Evolutionary conservation across 345 rosid species (phyloP).

Genomic region (Hirschfeldia incana): DNA sequence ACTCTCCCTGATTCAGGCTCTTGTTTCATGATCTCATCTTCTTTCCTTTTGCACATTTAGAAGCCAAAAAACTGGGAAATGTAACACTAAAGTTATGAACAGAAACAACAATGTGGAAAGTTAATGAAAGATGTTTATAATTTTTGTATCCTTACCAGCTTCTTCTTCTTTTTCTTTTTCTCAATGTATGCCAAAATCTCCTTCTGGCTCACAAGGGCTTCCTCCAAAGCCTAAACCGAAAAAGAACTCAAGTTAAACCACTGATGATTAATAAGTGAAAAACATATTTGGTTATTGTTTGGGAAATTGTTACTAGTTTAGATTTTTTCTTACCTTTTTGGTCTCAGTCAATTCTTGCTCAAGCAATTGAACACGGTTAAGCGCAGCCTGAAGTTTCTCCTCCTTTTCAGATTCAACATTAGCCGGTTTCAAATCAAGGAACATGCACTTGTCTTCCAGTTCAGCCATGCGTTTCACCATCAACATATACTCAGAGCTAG

Average conservation of each 20-base stretch:
- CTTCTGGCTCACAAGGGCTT: slow-evolving; percentile 46
- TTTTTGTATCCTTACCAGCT: slow-evolving; percentile 28
- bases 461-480: slow-evolving; percentile 83
- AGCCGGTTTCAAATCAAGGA: slow-evolving; percentile 46
- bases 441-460: slow-evolving; percentile 62
- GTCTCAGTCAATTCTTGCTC: slow-evolving; percentile 69
- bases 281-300: neutral
- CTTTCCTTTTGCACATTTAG: slow-evolving; percentile 16
- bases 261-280: neutral
- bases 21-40: slow-evolving; percentile 28
- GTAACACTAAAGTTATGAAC: neutral
- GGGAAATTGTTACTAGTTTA: neutral
- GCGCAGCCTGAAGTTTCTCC: slow-evolving; percentile 69
- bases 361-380: slow-evolving; percentile 57
- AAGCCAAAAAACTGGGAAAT: slow-evolving; percentile 42
- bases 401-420: slow-evolving; percentile 68
- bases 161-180: slow-evolving; percentile 54
- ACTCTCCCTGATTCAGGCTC: slow-evolving; percentile 19
- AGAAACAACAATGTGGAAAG: neutral
- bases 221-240: slow-evolving; percentile 53
- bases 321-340: slow-evolving; percentile 54
- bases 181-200: slow-evolving; percentile 56
- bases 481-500: slow-evolving; percentile 54
- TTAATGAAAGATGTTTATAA: neutral
- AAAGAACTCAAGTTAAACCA: neutral